Conservation (phyloP, 1,284 basidiomycete genomes). For the Malassezia nana region DNA sequence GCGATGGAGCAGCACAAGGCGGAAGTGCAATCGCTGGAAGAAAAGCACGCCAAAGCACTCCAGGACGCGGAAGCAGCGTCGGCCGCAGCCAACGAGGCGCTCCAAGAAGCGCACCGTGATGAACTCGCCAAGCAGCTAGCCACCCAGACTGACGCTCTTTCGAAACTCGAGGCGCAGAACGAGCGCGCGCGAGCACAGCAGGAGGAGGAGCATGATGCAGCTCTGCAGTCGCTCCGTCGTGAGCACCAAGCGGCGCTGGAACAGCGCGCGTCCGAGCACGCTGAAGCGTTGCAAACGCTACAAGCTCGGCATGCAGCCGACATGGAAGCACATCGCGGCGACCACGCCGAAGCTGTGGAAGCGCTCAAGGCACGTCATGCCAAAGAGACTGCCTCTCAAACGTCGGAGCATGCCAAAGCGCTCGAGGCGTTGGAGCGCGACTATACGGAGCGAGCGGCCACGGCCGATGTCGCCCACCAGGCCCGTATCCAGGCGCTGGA, state of each 20-base stretch:
- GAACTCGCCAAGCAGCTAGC: neutral
- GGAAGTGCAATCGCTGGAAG: neutral
- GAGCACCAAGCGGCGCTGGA: slow-evolving; percentile 1
- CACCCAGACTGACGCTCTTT: neutral
- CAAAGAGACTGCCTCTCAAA: neutral
- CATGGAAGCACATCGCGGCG: neutral
- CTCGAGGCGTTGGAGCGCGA: slow-evolving; percentile 19
- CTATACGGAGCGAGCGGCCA: slow-evolving; percentile 15
- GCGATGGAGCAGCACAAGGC: neutral
- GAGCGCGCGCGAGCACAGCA: neutral
- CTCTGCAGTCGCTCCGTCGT: neutral
- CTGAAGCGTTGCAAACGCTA: neutral
- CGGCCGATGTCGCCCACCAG: slow-evolving; percentile 14
- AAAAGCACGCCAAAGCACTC: neutral
- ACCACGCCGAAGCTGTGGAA: neutral
- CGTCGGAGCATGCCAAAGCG: slow-evolving; percentile 18
- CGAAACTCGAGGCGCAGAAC: neutral
- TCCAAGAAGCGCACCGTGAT: neutral
- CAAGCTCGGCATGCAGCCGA: neutral
- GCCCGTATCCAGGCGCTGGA: slow-evolving; percentile 6
- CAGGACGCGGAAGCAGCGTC: neutral
- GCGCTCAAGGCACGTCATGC: neutral
- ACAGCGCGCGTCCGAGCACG: neutral
- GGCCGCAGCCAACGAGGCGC: neutral
- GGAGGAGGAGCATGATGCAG: slow-evolving; percentile 1